phyloP scores from a whole-genome alignment of 768 basidiomycete species.

The Russula abietina region DNA sequence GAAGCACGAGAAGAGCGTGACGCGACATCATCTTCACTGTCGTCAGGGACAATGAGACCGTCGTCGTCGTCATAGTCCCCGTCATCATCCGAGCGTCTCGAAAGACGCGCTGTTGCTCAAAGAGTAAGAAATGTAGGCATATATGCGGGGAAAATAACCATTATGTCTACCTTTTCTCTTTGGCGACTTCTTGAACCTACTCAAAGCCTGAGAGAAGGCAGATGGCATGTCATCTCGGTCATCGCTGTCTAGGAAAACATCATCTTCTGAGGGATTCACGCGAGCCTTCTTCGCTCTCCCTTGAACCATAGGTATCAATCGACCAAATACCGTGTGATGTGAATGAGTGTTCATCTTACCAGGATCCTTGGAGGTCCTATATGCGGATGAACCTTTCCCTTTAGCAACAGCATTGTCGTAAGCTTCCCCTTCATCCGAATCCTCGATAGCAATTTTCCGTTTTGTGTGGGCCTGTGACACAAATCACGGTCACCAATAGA shows the following conservation, averaged over 20 bases:
- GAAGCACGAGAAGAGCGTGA: conserved; percentile 47
- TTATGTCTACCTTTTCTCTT: conserved; percentile 43
- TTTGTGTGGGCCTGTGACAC: conserved; percentile 35
- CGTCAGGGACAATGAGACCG: conserved; percentile 65
- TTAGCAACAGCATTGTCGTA: conserved; percentile 1
- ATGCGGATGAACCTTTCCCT: conserved; percentile 23
- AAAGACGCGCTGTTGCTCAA: conserved; percentile 29
- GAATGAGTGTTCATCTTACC: conserved; percentile 1
- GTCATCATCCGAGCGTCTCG: conserved; percentile 45
- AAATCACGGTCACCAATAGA: background rate
- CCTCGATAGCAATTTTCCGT: conserved; percentile 61
- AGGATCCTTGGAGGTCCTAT: conserved; percentile 16
- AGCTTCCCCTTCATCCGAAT: conserved; percentile 61
- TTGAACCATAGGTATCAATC: conserved; percentile 24
- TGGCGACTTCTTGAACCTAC: conserved; percentile 61
- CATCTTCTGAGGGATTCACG: conserved; percentile 40
- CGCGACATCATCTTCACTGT: conserved; percentile 36
- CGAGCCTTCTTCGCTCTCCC: conserved; percentile 58
- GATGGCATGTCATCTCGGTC: conserved; percentile 35
- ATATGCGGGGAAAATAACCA: background rate
- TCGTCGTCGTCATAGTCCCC: conserved; percentile 38
- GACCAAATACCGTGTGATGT: background rate
- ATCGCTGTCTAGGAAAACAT: conserved; percentile 30
- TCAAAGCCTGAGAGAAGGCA: conserved; percentile 55
- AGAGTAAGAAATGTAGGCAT: background rate